Percentiles rank a stretch among this genome's conserved stretches.
phyloP scores from a whole-genome alignment of 257 asterid species.

The Knoxia roxburghii region DNA sequence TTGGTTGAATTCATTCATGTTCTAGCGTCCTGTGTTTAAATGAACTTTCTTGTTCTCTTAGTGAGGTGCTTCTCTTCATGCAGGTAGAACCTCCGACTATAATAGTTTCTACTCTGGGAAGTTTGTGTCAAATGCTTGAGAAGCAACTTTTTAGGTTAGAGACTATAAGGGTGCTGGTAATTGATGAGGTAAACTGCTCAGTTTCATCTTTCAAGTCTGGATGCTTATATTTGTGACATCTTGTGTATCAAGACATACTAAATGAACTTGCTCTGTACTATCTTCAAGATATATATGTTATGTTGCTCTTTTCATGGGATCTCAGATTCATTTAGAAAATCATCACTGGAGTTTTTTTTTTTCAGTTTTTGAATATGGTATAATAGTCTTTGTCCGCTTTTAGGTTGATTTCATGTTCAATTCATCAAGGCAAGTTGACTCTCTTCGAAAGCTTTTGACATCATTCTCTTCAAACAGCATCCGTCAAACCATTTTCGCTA shows the following conservation, averaged over 20 bases:
- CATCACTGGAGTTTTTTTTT: background rate
- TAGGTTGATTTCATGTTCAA: slow-evolving; percentile 95
- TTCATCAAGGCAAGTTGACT: slow-evolving; percentile 76
- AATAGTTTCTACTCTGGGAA: slow-evolving; percentile 80
- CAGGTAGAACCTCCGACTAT: slow-evolving; percentile 90
- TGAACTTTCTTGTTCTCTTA: slow-evolving; percentile 1
- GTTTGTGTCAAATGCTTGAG: slow-evolving; percentile 87
- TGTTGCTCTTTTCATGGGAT: background rate
- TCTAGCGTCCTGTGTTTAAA: background rate
- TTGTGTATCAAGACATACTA: background rate
- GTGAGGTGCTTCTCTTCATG: slow-evolving; percentile 18
- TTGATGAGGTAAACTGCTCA: slow-evolving; percentile 74
- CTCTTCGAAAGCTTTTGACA: slow-evolving; percentile 77
- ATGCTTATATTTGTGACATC: background rate
- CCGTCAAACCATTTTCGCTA: slow-evolving; percentile 83
- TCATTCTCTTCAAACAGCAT: slow-evolving; percentile 61
- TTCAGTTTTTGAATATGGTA: background rate
- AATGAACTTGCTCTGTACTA: background rate
- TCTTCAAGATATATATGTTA: background rate
- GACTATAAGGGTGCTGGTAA: slow-evolving; percentile 68
- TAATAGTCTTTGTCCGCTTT: slow-evolving; percentile 4
- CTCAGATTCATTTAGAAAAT: background rate
- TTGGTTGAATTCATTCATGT: background rate
- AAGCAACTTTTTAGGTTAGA: slow-evolving; percentile 68
- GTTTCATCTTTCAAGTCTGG: slow-evolving; percentile 1